A percentile compares a stretch with the other conserved stretches of the same genome.
phyloP scores from a whole-genome alignment of 345 rosid species.

The Salix caprea region DNA sequence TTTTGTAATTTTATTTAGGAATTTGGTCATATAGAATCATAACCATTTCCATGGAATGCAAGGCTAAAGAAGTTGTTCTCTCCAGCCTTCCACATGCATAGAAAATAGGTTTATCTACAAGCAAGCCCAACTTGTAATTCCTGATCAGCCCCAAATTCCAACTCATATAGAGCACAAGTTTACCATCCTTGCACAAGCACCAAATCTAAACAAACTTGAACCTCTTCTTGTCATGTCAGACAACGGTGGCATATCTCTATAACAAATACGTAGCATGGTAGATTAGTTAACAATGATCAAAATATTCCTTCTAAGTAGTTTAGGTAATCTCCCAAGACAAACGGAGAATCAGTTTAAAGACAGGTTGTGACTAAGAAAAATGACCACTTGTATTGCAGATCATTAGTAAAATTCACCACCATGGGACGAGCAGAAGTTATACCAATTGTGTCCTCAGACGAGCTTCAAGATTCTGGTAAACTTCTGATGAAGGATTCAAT shows the following conservation, averaged over 20 bases:
- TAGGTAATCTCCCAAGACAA: neutral
- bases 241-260: neutral
- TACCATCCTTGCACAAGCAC: neutral
- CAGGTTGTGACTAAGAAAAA: too few species aligned
- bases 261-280: neutral
- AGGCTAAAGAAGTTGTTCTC: too few species aligned
- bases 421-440: constrained; percentile 8
- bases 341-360: neutral
- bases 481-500: constrained; percentile 75
- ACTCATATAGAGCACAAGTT: neutral
- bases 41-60: neutral
- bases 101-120: neutral
- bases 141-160: neutral
- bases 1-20: too few species aligned
- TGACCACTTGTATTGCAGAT: neutral
- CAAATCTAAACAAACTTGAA: neutral
- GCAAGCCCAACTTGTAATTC: neutral
- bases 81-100: neutral
- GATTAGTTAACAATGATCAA: neutral
- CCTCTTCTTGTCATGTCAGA: neutral
- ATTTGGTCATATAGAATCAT: neutral
- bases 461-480: constrained; percentile 70
- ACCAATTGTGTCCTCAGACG: constrained; percentile 92
- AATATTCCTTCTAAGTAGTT: neutral
- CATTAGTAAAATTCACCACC: neutral